phyloP scores from a whole-genome alignment of 164 flowering plant genomes.

The Aristolochia fimbriata region DNA sequence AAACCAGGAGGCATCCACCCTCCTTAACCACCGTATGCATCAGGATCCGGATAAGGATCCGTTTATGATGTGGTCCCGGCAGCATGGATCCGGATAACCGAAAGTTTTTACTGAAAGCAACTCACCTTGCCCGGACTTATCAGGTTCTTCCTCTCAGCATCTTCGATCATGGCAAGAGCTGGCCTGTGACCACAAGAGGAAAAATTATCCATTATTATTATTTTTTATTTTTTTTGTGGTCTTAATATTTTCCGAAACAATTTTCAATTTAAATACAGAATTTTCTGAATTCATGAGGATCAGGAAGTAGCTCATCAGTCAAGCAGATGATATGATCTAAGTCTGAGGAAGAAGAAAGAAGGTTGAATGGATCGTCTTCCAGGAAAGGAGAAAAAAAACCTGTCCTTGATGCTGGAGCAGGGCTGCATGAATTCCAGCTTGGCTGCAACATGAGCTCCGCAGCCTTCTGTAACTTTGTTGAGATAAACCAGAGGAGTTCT shows the following conservation, averaged over 20 bases:
- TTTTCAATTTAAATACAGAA: not conserved
- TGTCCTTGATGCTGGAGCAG: constrained; percentile 89
- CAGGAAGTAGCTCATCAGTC: too few relatives aligned
- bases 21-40: too few relatives aligned
- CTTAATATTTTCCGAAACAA: not conserved
- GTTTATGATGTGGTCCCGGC: not conserved
- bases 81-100: not conserved
- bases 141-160: constrained; percentile 68
- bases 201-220: not conserved
- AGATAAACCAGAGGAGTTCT: constrained; percentile 83
- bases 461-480: constrained; percentile 85
- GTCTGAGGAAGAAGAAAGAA: not conserved
- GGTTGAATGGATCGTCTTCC: too few relatives aligned
- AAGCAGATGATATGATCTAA: too few relatives aligned
- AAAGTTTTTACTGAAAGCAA: not conserved
- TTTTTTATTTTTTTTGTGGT: not conserved
- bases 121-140: constrained; percentile 79
- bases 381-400: constrained; percentile 24
- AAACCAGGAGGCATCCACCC: too few relatives aligned
- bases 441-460: constrained; percentile 84
- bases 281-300: too few relatives aligned
- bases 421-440: constrained; percentile 97
- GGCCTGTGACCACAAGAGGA: constrained; percentile 34
- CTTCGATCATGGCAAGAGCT: constrained; percentile 68
- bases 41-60: not conserved